Conservation (phyloP, 1,284 basidiomycete species). For the Sporisorium iseilematis-ciliati region DNA sequence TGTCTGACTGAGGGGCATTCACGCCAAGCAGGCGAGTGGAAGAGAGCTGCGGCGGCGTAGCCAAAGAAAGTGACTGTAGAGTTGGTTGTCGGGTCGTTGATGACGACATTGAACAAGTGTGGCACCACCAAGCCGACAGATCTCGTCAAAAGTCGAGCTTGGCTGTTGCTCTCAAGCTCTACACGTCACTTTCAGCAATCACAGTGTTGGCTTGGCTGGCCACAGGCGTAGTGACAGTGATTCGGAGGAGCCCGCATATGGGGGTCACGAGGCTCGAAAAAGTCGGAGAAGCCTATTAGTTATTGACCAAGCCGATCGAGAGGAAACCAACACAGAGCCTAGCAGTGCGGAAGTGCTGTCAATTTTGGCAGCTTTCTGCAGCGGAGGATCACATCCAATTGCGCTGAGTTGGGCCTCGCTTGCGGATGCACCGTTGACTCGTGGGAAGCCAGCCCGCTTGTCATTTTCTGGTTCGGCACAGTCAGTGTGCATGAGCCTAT, state of each 20-base stretch:
- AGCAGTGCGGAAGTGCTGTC: constrained; percentile 4
- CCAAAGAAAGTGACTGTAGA: too few relatives aligned
- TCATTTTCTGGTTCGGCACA: neutral
- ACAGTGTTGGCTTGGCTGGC: too few relatives aligned
- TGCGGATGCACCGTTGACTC: constrained; percentile 6
- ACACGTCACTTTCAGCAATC: neutral
- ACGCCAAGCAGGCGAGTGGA: neutral
- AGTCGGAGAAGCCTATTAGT: neutral
- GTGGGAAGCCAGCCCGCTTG: constrained; percentile 7
- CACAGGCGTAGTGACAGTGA: too few relatives aligned
- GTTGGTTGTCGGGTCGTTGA: constrained; percentile 2
- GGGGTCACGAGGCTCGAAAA: too few relatives aligned
- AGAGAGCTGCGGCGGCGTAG: too few relatives aligned
- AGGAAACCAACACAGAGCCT: neutral
- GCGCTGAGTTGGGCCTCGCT: neutral
- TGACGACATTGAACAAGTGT: constrained; percentile 20
- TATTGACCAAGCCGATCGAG: constrained; percentile 2
- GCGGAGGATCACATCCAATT: neutral
- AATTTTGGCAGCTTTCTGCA: neutral
- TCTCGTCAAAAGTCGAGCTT: constrained; percentile 2
- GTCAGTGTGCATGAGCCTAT: neutral
- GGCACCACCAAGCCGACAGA: constrained; percentile 5
- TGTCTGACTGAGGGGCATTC: too few relatives aligned
- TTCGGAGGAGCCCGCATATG: too few relatives aligned
- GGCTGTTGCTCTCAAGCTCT: too few relatives aligned